Evolutionary conservation across 2,329 filamentous ascomycete species (phyloP).

Genomic region (Xylariaceae sp.): DNA sequence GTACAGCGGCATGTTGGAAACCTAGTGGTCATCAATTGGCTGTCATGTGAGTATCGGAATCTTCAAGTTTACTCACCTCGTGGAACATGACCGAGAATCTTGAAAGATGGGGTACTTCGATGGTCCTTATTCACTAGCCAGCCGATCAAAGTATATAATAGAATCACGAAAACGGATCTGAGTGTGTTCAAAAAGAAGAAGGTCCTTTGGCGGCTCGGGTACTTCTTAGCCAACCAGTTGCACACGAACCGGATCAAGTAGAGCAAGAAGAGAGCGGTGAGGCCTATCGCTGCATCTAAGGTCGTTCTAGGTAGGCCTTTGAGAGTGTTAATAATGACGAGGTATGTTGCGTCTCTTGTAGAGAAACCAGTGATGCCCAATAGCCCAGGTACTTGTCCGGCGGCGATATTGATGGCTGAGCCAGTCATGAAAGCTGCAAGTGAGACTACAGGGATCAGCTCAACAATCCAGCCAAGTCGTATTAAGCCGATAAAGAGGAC

Average conservation of each 20-base stretch:
- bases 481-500: slow-evolving; percentile 80
- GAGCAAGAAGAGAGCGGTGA: slow-evolving; percentile 80
- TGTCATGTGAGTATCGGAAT: slow-evolving; percentile 8
- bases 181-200: slow-evolving; percentile 94
- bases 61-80: slow-evolving; percentile 59
- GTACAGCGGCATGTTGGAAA: slow-evolving; percentile 80
- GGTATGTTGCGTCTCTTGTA: slow-evolving; percentile 79
- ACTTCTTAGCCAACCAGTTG: slow-evolving; percentile 70
- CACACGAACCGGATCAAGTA: slow-evolving; percentile 76
- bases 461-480: slow-evolving; percentile 87
- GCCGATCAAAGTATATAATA: slow-evolving; percentile 91
- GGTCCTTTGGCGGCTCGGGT: slow-evolving; percentile 71
- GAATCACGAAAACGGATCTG: slow-evolving; percentile 87
- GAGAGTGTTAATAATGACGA: slow-evolving; percentile 82
- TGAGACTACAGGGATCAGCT: slow-evolving; percentile 88
- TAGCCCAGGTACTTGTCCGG: slow-evolving; percentile 81
- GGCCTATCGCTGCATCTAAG: slow-evolving; percentile 85
- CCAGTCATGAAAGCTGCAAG: slow-evolving; percentile 98
- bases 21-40: slow-evolving; percentile 54
- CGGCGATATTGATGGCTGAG: slow-evolving; percentile 86
- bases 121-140: slow-evolving; percentile 80
- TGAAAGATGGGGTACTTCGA: slow-evolving; percentile 70
- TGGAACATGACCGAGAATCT: slow-evolving; percentile 78
- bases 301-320: slow-evolving; percentile 71
- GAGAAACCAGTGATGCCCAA: slow-evolving; percentile 80